phyloP scores from a whole-genome alignment of 148 eudicot species.

The Polygonum aviculare region DNA sequence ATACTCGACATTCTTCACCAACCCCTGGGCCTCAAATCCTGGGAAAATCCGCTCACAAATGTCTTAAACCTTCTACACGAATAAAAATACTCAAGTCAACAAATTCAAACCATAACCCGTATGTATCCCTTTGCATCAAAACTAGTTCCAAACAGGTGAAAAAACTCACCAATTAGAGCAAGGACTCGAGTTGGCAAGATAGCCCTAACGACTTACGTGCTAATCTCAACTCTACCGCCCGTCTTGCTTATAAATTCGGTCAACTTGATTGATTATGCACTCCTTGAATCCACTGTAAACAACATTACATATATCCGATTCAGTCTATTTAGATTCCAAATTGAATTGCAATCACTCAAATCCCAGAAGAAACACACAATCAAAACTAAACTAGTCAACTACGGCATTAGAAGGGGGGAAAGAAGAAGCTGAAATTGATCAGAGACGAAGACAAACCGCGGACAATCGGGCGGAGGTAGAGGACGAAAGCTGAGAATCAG shows the following conservation, averaged over 20 bases:
- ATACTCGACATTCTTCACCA: conserved; percentile 27
- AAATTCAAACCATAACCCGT: neutral
- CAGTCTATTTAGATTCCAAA: neutral
- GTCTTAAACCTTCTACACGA: neutral
- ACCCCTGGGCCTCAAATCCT: conserved; percentile 9
- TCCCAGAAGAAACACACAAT: neutral
- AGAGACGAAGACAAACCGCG: neutral
- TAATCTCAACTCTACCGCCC: neutral
- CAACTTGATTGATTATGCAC: neutral
- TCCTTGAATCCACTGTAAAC: neutral
- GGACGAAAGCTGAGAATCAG: neutral
- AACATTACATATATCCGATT: neutral
- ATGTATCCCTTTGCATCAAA: neutral
- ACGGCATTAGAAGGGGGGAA: neutral
- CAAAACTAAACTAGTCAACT: neutral
- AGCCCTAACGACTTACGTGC: neutral
- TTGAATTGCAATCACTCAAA: neutral
- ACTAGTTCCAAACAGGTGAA: neutral
- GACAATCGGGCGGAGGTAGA: neutral
- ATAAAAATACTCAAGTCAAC: neutral
- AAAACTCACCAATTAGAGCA: neutral
- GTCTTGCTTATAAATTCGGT: neutral
- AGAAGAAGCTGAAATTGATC: neutral
- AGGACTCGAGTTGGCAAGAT: neutral
- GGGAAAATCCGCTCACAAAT: neutral